Evolutionary conservation across 2,329 filamentous ascomycete species (phyloP).

Genomic region (Echinosphaeria canescens): DNA sequence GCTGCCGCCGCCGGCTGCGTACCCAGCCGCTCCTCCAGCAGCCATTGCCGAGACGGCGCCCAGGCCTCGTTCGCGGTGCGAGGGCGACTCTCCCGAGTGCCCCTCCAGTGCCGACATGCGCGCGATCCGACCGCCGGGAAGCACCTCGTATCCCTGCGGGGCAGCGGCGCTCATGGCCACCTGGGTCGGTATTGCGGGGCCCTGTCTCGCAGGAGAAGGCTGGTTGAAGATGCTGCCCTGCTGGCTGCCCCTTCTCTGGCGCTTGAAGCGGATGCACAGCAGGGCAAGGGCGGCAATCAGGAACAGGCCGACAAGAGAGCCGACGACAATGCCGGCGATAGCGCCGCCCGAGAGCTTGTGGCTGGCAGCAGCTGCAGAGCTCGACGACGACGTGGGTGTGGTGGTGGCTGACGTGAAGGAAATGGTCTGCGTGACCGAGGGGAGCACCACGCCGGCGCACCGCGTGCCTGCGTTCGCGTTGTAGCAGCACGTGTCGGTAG

Average conservation of each 20-base stretch:
- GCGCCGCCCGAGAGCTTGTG: conserved; percentile 51
- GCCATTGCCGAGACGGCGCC: conserved; percentile 9
- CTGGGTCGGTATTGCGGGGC: conserved; percentile 16
- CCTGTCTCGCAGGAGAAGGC: conserved; percentile 48
- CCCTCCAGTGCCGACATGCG: conserved; percentile 89
- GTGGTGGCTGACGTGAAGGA: conserved; percentile 27
- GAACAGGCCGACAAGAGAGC: conserved; percentile 47
- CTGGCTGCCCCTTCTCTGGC: conserved; percentile 36
- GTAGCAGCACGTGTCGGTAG: conserved; percentile 89
- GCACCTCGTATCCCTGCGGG: conserved; percentile 43
- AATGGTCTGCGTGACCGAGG: conserved; percentile 50
- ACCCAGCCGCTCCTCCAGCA: conserved; percentile 21
- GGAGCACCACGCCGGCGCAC: conserved; percentile 60
- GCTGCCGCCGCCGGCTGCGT: conserved; percentile 22
- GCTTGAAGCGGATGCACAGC: conserved; percentile 44
- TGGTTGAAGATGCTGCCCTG: conserved; percentile 72
- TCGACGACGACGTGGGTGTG: conserved; percentile 17
- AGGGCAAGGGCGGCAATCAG: conserved; percentile 45
- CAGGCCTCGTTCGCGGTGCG: conserved; percentile 21
- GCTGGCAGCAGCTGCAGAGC: conserved; percentile 13
- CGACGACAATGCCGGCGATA: conserved; percentile 81
- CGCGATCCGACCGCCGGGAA: conserved; percentile 76
- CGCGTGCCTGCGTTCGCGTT: conserved; percentile 52
- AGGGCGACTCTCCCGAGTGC: conserved; percentile 38
- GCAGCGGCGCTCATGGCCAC: conserved; percentile 9